Evolutionary conservation across 1,139 yeast genomes (phyloP), one percentile per base, ranked within the genome.

Genomic region (Hemisphaericaspora xylofermentans): DNA sequence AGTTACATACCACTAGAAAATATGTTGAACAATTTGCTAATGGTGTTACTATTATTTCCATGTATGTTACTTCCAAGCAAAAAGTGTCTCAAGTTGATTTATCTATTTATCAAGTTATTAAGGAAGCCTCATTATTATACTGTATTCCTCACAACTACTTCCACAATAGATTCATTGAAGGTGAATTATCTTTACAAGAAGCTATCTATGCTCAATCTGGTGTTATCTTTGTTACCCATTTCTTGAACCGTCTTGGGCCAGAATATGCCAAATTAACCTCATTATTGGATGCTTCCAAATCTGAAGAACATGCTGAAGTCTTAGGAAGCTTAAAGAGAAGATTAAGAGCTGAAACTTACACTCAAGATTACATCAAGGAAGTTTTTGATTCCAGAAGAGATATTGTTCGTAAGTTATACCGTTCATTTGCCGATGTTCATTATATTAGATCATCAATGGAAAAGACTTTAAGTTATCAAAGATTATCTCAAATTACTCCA

Each of bases 151-250:
- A 86, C 64, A 88, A 88, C 57, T 76, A 78, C 54, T 91, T 91
- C 74, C 85, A 84, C 54, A 74, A 77, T 41, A 75, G 83, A 46
- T 91, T 91, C 60, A 83, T 85, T 49, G 65, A 74, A 43, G 87
- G 94, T 43, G 83, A 82, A 51, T 77, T 91, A 63, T 89, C 97
- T 1, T 80, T 94, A 54, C 98, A 93, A 66, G 98, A 93, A 67
- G 80, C 93, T 39, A 84, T 91, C 48, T 93, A 93, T 61, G 95
- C 98, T 34, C 98, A 93, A 64, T 85, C 89, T 58, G 96, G 93
- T 53, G 87, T 88, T 41, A 87, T 89, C 46, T 93, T 93, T 58
- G 95, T 88, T 39, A 84, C 95, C 37, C 98, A 93, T 64, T 93
- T 93, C 68, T 78, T 93, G 63, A 93, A 93, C 70, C 79, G 98